Base-by-base conservation (phyloP, 176 grass and related monocot genomes). In the Metroxylon sagu region DNA sequence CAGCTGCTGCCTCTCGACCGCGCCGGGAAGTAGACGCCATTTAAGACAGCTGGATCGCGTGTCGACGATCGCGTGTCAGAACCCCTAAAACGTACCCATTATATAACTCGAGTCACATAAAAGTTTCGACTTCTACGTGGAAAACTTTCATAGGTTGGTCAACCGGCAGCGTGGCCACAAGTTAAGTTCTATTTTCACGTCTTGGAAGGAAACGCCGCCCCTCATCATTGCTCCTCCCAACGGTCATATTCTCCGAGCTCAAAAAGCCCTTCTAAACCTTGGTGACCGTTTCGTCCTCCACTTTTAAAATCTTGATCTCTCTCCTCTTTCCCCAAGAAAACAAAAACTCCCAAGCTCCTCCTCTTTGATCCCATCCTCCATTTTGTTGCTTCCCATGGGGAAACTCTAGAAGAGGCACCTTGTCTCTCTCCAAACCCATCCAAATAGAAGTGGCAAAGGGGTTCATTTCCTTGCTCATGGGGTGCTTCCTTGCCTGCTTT, bases 401-500 rank as follows among this genome's bases (percentile, higher is more conserved):
- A 85, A 50, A 18, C 8, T 60, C 35, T 51, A 43, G 35, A 43
- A 10, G 8, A 43, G 35, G 8, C 50, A 49, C 55, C 50, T 43
- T 30, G 52, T 17, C 64, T 16, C 43, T 14, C 23, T 59, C 5
- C 29, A 6, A 17, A 26, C 52, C 49, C 51, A 25, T 68, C 65
- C 18, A 53, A 57, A 26, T 54, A 16, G 25, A 48, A 50, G 4
- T 2, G 25, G 10, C 27, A 61, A 53, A 52, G 56, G 70, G 62
- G 48, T 14, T 16, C 19, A 64, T 59, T 56, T 66, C 68, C 43
- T 52, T 66, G 56, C 50, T 53, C 50, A 98, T 98, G 94, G 88
- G 94, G 54, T 98, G 94, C 74, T 98, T 98, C 73, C 94, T 98
- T 76, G 84, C 76, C 56, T 98, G 94, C 80, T 98, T 98, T 76